A percentile compares a stretch with the other conserved stretches of the same genome.
These are phyloP conservation scores for Stemphylium vesicarium DNA, from an alignment of 2,329 filamentous ascomycete genomes.

Conservation along the genomic window DNA sequence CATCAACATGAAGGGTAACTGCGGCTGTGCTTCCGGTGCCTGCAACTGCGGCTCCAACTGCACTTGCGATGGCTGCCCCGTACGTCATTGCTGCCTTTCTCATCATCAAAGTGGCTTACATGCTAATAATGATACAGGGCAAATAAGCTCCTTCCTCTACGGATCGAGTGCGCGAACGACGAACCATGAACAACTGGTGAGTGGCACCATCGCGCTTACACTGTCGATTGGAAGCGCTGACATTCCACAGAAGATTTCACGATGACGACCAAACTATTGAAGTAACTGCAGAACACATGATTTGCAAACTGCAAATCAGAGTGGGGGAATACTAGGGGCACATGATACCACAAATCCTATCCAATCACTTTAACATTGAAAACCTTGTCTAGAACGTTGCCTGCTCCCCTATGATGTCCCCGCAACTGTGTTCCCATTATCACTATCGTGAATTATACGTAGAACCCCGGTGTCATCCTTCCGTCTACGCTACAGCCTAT, in stretches of 20 bases:
- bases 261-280: neutral
- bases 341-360: neutral
- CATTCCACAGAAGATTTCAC: neutral
- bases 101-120: neutral
- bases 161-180: neutral
- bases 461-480: neutral
- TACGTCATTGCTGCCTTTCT: constrained; percentile 13
- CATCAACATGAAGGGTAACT: constrained; percentile 30
- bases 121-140: constrained; percentile 12
- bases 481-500: constrained; percentile 26
- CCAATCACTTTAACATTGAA: neutral
- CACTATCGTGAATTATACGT: neutral
- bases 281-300: neutral
- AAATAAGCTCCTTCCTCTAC: constrained; percentile 21
- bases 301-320: neutral
- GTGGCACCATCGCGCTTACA: neutral
- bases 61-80: constrained; percentile 36
- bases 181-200: neutral
- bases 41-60: constrained; percentile 36
- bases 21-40: constrained; percentile 30
- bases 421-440: neutral
- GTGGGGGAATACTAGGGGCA: neutral
- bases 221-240: neutral
- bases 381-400: neutral
- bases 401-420: neutral